Evolutionary conservation across 73 alveolate species (phyloP).

Genomic region (Strombidium stylifer): DNA sequence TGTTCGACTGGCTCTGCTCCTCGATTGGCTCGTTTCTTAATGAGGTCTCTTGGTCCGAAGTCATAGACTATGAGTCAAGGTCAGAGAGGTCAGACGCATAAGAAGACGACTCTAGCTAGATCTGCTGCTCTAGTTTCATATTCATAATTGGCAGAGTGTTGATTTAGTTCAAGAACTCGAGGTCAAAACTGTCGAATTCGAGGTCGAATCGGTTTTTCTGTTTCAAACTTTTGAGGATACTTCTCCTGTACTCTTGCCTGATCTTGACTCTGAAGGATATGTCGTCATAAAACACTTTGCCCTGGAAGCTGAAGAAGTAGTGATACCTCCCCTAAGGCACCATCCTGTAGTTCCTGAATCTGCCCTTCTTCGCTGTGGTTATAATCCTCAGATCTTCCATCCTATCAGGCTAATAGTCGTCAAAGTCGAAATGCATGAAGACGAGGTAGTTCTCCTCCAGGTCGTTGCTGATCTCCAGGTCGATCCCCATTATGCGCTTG

Average conservation of each 20-base stretch:
- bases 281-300: too few relatives aligned
- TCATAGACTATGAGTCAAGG: too few relatives aligned
- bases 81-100: too few relatives aligned
- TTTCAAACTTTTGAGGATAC: not conserved
- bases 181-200: not conserved
- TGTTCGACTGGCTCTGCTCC: not conserved
- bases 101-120: too few relatives aligned
- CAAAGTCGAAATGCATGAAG: conserved; percentile 55
- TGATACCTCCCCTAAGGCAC: conserved; percentile 42
- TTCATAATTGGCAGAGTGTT: not conserved
- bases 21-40: not conserved
- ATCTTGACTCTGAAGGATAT: too few relatives aligned
- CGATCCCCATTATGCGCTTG: too few relatives aligned
- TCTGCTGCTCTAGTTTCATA: too few relatives aligned
- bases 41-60: not conserved
- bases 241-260: too few relatives aligned
- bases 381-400: conserved; percentile 33
- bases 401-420: conserved; percentile 54
- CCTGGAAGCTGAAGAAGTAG: conserved; percentile 41
- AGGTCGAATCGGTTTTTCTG: not conserved
- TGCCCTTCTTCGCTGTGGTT: conserved; percentile 3
- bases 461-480: not conserved
- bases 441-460: conserved; percentile 26
- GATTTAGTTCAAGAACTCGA: not conserved
- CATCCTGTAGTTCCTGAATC: conserved; percentile 15